Conservation (phyloP, 805 yeast genomes). For the Kuraishia floccosa region DNA sequence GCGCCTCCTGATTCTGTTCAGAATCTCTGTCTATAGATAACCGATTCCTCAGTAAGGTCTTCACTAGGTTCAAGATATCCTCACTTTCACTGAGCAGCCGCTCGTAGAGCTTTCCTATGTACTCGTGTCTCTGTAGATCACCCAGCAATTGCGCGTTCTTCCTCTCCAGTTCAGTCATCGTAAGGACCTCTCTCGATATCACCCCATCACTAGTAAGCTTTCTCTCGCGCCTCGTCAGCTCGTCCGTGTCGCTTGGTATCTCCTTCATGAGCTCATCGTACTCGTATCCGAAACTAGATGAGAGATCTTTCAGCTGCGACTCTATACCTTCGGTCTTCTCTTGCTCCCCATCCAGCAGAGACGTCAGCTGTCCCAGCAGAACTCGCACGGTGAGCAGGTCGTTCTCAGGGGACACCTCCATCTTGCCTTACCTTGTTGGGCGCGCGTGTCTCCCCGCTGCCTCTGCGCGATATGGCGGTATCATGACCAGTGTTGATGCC, state of each 20-base stretch:
- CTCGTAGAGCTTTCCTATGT: slow-evolving; percentile 14
- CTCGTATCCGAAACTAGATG: background rate
- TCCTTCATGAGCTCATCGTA: background rate
- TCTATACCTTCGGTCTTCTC: slow-evolving; percentile 9
- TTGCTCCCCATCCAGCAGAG: slow-evolving; percentile 16
- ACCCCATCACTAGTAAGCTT: background rate
- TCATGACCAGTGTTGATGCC: slow-evolving; percentile 1
- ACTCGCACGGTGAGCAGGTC: background rate
- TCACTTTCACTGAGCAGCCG: slow-evolving; percentile 13
- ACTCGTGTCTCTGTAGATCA: slow-evolving; percentile 22
- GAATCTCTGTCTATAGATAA: too few species aligned
- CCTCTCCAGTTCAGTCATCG: slow-evolving; percentile 9
- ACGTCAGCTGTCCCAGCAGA: slow-evolving; percentile 1
- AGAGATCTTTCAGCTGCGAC: slow-evolving; percentile 7
- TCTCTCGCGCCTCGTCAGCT: background rate
- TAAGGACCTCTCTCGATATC: slow-evolving; percentile 4
- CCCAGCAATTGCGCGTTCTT: slow-evolving; percentile 15
- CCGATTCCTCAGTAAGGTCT: slow-evolving; percentile 1
- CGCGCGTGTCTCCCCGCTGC: too few species aligned
- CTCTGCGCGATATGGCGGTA: too few species aligned
- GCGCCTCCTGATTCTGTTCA: too few species aligned
- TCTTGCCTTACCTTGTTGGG: too few species aligned
- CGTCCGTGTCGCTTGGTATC: background rate
- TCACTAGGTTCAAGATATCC: slow-evolving; percentile 12
- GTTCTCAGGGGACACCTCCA: background rate